Conservation (phyloP, 2,329 filamentous ascomycete genomes). For the Xylaria sp. region DNA sequence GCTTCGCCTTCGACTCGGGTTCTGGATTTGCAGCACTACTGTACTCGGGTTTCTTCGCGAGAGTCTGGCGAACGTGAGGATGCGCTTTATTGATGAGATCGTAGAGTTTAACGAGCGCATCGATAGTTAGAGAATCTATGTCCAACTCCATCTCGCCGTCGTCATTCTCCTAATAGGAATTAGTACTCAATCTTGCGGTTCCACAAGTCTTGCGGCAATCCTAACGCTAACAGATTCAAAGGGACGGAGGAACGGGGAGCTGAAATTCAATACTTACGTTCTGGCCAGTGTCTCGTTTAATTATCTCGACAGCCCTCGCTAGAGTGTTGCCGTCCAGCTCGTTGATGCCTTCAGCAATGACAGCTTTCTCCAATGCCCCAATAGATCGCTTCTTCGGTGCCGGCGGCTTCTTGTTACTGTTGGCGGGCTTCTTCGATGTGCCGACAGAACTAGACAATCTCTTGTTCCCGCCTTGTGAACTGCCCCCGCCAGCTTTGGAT, state of each 20-base stretch:
- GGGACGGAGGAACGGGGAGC: slow-evolving; percentile 39
- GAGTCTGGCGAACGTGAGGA: slow-evolving; percentile 51
- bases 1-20: slow-evolving; percentile 43
- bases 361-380: slow-evolving; percentile 85
- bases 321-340: slow-evolving; percentile 83
- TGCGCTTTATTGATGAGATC: slow-evolving; percentile 56
- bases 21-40: slow-evolving; percentile 43
- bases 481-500: slow-evolving; percentile 55
- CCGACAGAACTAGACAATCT: slow-evolving; percentile 53
- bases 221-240: slow-evolving; percentile 3
- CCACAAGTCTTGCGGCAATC: background rate
- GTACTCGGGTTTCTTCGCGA: slow-evolving; percentile 51
- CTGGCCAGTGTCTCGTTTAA: slow-evolving; percentile 84
- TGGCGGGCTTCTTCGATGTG: slow-evolving; percentile 31
- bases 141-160: slow-evolving; percentile 70
- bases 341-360: slow-evolving; percentile 87
- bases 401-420: slow-evolving; percentile 56
- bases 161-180: slow-evolving; percentile 63
- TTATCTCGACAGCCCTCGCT: slow-evolving; percentile 85
- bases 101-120: slow-evolving; percentile 64
- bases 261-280: slow-evolving; percentile 66
- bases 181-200: slow-evolving; percentile 22
- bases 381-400: slow-evolving; percentile 67
- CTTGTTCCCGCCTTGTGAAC: slow-evolving; percentile 52
- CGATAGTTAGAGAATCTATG: slow-evolving; percentile 66